Conservation (phyloP, 2,329 filamentous ascomycete genomes). For the Zymoseptoria crescenta region DNA sequence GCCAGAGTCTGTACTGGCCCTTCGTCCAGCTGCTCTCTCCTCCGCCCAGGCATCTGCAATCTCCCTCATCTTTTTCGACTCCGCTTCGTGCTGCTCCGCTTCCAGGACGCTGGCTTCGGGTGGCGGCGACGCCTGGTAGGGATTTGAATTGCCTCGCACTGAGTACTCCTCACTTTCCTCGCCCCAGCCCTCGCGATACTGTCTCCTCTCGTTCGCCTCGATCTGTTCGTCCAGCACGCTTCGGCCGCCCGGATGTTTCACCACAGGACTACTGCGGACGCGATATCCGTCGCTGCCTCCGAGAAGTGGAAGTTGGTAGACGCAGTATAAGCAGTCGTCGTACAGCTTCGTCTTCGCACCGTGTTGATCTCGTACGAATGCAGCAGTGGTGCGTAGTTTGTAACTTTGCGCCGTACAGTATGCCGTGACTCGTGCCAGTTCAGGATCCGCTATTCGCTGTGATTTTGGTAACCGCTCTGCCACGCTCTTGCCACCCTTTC, state of each 20-base stretch:
- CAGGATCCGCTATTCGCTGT: conserved; percentile 63
- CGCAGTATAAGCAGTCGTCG: conserved; percentile 92
- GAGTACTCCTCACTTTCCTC: conserved; percentile 64
- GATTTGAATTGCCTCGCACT: conserved; percentile 21
- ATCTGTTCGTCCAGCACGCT: conserved; percentile 92
- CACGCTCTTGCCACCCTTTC: conserved; percentile 68
- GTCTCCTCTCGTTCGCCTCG: conserved; percentile 79
- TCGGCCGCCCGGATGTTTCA: conserved; percentile 89
- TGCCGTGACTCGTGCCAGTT: conserved; percentile 81
- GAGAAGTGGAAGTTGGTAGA: conserved; percentile 85
- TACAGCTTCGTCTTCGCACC: conserved; percentile 91
- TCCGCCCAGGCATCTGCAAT: conserved; percentile 13
- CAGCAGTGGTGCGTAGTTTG: conserved; percentile 78
- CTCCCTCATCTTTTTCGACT: conserved; percentile 8
- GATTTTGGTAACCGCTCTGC: conserved; percentile 87
- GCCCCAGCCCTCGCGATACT: conserved; percentile 88
- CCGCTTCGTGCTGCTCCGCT: conserved; percentile 5
- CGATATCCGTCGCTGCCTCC: conserved; percentile 81
- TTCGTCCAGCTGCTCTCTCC: conserved; percentile 12
- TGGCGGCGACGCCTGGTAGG: conserved; percentile 12
- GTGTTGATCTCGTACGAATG: conserved; percentile 81
- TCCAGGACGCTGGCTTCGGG: conserved; percentile 7
- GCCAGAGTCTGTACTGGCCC: conserved; percentile 22
- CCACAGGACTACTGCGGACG: conserved; percentile 77
- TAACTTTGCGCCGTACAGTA: conserved; percentile 95